Evolutionary conservation across 306 rosid species (phyloP), one percentile per base, ranked within the genome.

Genomic region (Casuarina glauca): DNA sequence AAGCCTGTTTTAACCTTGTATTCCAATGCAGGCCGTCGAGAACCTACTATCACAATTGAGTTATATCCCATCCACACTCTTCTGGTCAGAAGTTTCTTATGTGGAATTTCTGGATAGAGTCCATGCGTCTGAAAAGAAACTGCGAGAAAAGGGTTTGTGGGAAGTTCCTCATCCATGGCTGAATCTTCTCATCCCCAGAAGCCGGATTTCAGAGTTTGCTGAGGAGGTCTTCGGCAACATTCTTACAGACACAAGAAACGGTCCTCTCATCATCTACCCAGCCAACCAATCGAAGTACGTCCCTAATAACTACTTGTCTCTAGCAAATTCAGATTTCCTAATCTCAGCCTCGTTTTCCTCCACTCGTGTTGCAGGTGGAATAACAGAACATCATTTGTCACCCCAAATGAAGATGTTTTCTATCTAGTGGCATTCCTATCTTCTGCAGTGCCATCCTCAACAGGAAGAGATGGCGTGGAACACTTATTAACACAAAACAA

Each of bases 81-180:
- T 91, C 90, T 74, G 68, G 49, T 91, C 98, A 44, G 93, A 93
- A 90, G 97, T 91, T 82, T 82, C 97, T 72, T 93, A 90, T 85
- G 79, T 89, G 73, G 89, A 91, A 70, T 96, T 96, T 83, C 88
- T 96, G 26, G 91, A 96, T 20, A 90, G 98, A 78, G 99, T 96
- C 54, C 99, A 96, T 63, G 78, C 84, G 50, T 91, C 97, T 13
- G 91, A 85, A 86, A 78, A 38, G 82, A 85, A 88, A 80, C 88
- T 96, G 42, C 83, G 89, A 86, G 90, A 76, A 50, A 86, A 91
- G 77, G 96, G 93, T 44, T 82, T 93, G 55, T 93, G 94, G 98
- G 97, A 96, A 57, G 86, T 96, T 85, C 98, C 97, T 61, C 99
- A 93, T 72, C 99, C 99, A 26, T 96, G 99, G 99, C 79, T 96